A percentile compares a stretch with the other conserved stretches of the same genome.
Evolutionary conservation across 148 eudicot species (phyloP).

Genomic region (Silene conica): DNA sequence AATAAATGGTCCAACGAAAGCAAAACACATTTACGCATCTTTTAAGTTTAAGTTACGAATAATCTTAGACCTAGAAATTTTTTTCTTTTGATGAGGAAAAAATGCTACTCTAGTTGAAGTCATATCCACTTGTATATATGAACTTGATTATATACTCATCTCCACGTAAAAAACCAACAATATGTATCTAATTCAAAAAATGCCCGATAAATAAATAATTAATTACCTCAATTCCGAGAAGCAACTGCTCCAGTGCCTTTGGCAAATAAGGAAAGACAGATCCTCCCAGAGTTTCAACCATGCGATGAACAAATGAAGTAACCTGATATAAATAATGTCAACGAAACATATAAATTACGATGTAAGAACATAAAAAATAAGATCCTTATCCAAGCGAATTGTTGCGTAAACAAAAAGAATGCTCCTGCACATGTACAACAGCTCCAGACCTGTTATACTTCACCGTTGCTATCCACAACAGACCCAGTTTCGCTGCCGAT

Average conservation of each 20-base stretch:
- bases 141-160: not conserved
- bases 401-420: no score
- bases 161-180: conserved; percentile 6
- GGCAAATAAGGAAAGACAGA: conserved; percentile 85
- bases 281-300: conserved; percentile 89
- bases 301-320: conserved; percentile 88
- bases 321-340: conserved; percentile 43
- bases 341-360: conserved; percentile 2
- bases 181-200: conserved; percentile 4
- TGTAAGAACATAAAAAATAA: not conserved
- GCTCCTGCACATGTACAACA: no score
- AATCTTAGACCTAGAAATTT: not conserved
- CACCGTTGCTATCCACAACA: no score
- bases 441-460: no score
- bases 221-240: conserved; percentile 81
- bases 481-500: no score
- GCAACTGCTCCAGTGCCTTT: conserved; percentile 80
- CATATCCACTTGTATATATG: not conserved
- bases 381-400: not conserved
- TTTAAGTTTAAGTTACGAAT: not conserved
- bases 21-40: no score
- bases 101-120: not conserved
- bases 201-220: not conserved
- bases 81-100: not conserved
- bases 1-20: no score